These are phyloP conservation scores for Penicillium maclennaniae DNA, from an alignment of 495 filamentous ascomycete genomes.

Conservation along the genomic window DNA sequence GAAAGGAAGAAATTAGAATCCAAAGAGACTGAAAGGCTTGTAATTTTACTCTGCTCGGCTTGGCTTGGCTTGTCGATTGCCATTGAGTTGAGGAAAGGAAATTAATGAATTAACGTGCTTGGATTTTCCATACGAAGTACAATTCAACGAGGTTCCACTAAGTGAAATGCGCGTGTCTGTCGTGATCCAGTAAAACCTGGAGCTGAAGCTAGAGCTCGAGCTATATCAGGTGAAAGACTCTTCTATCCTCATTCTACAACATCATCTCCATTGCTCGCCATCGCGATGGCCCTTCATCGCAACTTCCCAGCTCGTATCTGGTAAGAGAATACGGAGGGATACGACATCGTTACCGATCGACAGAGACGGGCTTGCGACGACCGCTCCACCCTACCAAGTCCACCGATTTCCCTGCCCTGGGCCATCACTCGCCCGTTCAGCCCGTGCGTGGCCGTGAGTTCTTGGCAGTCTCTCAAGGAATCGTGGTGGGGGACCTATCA, in stretches of 20 bases:
- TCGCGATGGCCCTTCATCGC: not conserved
- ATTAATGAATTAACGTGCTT: not conserved
- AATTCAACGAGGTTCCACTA: too few species aligned
- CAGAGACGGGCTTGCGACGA: constrained; percentile 21
- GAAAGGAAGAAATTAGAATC: not conserved
- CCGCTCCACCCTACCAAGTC: constrained; percentile 24
- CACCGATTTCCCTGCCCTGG: constrained; percentile 7
- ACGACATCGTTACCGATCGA: constrained; percentile 2
- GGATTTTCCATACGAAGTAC: not conserved
- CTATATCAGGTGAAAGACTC: too few species aligned
- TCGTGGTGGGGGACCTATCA: not conserved
- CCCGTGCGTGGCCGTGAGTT: constrained; percentile 1
- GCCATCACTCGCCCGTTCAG: constrained; percentile 8
- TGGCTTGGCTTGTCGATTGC: not conserved
- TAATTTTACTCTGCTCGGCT: not conserved
- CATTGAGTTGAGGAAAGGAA: not conserved
- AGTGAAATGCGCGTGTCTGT: too few species aligned
- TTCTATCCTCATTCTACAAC: too few species aligned
- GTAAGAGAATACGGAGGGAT: not conserved
- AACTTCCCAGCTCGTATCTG: not conserved
- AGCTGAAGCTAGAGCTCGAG: too few species aligned
- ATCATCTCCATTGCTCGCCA: not conserved
- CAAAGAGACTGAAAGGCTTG: not conserved
- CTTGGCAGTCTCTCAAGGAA: constrained; percentile 10
- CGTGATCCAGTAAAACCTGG: too few species aligned